A percentile compares a stretch with the other conserved stretches of the same genome.
phyloP scores from a whole-genome alignment of 2,329 filamentous ascomycete species.

The Phialophora tarda region DNA sequence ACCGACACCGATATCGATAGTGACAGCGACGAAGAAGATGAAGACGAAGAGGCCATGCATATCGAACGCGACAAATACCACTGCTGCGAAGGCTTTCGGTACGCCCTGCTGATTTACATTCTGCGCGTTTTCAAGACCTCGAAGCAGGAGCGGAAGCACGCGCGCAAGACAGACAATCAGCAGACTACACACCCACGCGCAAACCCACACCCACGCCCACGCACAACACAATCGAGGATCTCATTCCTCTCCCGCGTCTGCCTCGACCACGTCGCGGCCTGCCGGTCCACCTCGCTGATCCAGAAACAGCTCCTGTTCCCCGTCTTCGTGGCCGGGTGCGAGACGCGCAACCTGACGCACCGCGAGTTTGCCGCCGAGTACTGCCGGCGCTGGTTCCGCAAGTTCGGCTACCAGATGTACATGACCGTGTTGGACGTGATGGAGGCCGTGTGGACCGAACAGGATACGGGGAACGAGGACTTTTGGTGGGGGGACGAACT shows the following conservation, averaged over 20 bases:
- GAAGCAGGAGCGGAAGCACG: neutral
- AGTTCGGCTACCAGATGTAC: constrained; percentile 30
- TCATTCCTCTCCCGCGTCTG: constrained; percentile 15
- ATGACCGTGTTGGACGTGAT: constrained; percentile 17
- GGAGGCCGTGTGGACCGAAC: constrained; percentile 17
- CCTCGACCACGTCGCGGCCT: constrained; percentile 13
- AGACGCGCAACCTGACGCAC: constrained; percentile 5
- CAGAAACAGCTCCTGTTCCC: constrained; percentile 28
- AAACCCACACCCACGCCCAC: neutral
- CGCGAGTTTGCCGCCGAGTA: constrained; percentile 16
- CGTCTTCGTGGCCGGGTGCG: constrained; percentile 21
- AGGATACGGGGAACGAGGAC: constrained; percentile 18
- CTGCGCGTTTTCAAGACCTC: constrained; percentile 12
- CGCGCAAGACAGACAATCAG: neutral
- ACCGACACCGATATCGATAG: neutral
- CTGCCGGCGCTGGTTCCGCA: constrained; percentile 21
- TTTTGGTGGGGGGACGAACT: constrained; percentile 29
- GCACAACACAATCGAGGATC: neutral
- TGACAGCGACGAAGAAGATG: neutral
- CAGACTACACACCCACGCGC: neutral
- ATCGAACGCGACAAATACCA: constrained; percentile 24
- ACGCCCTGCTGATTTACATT: constrained; percentile 27
- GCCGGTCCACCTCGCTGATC: constrained; percentile 18
- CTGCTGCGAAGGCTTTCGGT: constrained; percentile 27
- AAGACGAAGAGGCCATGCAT: constrained; percentile 24